Conservation (phyloP, 495 filamentous ascomycete genomes). For the Lentithecium fluviatile region DNA sequence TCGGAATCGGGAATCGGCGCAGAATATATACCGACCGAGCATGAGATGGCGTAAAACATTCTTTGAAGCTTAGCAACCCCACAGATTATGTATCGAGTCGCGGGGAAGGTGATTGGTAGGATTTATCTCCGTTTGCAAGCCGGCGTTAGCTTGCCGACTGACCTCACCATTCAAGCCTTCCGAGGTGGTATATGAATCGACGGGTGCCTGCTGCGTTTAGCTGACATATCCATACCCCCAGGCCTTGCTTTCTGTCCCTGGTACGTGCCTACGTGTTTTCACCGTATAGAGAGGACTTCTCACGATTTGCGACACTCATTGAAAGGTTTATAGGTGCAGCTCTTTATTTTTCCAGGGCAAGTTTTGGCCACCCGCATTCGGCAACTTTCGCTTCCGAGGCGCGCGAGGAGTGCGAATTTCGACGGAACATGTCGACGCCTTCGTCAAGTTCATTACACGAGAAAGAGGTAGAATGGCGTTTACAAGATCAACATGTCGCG, state of each 20-base stretch:
- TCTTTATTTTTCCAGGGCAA: no score
- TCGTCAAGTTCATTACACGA: constrained; percentile 21
- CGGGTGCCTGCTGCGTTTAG: constrained; percentile 11
- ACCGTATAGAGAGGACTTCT: no score
- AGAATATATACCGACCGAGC: neutral
- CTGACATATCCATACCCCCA: no score
- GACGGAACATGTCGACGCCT: constrained; percentile 13
- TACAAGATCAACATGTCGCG: constrained; percentile 23
- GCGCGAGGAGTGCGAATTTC: neutral
- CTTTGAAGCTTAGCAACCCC: constrained; percentile 15
- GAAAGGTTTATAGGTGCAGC: no score
- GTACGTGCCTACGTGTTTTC: no score
- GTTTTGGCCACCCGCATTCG: no score
- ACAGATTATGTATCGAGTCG: neutral
- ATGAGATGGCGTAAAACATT: constrained; percentile 6
- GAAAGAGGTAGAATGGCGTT: constrained; percentile 32
- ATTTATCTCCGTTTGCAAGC: constrained; percentile 19
- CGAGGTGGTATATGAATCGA: constrained; percentile 21
- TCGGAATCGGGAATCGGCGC: neutral
- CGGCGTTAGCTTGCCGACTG: constrained; percentile 22
- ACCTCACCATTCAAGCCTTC: constrained; percentile 20
- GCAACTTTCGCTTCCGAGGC: no score
- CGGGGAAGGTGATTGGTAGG: constrained; percentile 5
- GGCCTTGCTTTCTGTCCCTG: no score
- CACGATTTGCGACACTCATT: no score